phyloP scores from a whole-genome alignment of 805 yeast species.

The Zygoascus tannicola region DNA sequence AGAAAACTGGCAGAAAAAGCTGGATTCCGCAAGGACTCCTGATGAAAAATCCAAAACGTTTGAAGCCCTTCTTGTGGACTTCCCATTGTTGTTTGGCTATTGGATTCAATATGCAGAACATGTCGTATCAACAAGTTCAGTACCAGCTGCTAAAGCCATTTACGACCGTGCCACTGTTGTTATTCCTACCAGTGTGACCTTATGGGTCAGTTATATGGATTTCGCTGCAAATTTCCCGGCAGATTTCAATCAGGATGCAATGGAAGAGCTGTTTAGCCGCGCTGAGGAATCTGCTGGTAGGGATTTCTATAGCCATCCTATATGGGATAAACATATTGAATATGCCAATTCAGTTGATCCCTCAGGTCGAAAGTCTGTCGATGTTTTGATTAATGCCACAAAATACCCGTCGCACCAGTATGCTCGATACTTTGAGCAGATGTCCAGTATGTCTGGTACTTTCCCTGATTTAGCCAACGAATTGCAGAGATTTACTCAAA shows the following conservation, averaged over 20 bases:
- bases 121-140: constrained; percentile 14
- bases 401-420: constrained; percentile 76
- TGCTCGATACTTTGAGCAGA: constrained; percentile 57
- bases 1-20: constrained; percentile 1
- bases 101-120: constrained; percentile 33
- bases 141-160: constrained; percentile 18
- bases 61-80: constrained; percentile 24
- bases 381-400: constrained; percentile 28
- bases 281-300: constrained; percentile 50
- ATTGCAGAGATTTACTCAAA: constrained; percentile 32
- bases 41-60: constrained; percentile 9
- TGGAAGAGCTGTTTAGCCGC: constrained; percentile 31
- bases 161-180: constrained; percentile 31
- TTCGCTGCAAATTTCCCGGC: constrained; percentile 9
- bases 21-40: constrained; percentile 1
- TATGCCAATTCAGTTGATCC: constrained; percentile 41
- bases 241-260: constrained; percentile 10
- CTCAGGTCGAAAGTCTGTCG: constrained; percentile 31
- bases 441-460: constrained; percentile 10
- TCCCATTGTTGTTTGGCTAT: constrained; percentile 35
- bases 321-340: constrained; percentile 74
- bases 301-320: constrained; percentile 64
- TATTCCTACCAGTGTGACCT: constrained; percentile 26
- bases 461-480: constrained; percentile 7
- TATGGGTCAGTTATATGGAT: constrained; percentile 24